phyloP scores from a whole-genome alignment of 345 rosid genomes.

The Ricinus communis region DNA sequence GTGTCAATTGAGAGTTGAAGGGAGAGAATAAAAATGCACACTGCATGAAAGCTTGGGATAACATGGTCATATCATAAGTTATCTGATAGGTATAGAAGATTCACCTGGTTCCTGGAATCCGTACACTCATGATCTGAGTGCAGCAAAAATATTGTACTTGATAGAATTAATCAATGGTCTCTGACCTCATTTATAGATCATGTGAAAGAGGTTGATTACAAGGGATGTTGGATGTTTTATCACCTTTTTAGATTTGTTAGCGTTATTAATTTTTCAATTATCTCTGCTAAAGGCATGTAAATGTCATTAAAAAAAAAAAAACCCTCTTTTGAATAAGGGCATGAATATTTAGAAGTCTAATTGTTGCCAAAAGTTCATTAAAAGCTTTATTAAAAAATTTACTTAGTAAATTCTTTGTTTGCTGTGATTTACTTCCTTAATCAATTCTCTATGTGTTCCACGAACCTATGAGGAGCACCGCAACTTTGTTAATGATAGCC shows the following conservation, averaged over 20 bases:
- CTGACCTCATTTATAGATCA: not conserved
- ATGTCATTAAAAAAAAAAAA: no score
- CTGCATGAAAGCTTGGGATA: not conserved
- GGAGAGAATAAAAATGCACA: not conserved
- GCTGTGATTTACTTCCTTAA: not conserved
- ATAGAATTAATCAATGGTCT: not conserved
- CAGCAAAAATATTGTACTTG: not conserved
- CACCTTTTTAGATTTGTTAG: not conserved
- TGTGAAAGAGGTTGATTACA: no score
- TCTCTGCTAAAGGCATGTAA: not conserved
- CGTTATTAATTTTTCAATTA: not conserved
- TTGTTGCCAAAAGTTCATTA: no score
- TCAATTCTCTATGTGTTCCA: not conserved
- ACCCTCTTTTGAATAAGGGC: no score
- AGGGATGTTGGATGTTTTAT: not conserved
- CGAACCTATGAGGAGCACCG: no score
- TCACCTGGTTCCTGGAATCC: constrained; percentile 12
- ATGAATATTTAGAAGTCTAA: no score
- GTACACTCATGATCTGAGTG: constrained; percentile 11
- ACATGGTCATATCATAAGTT: not conserved
- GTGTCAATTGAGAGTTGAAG: not conserved
- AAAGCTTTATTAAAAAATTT: no score
- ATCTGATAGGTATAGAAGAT: constrained; percentile 5
- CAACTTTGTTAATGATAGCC: not conserved
- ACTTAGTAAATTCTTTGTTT: not conserved